These are phyloP conservation scores for Neurospora africana DNA, from an alignment of 495 filamentous ascomycete genomes.

Conservation along the genomic window DNA sequence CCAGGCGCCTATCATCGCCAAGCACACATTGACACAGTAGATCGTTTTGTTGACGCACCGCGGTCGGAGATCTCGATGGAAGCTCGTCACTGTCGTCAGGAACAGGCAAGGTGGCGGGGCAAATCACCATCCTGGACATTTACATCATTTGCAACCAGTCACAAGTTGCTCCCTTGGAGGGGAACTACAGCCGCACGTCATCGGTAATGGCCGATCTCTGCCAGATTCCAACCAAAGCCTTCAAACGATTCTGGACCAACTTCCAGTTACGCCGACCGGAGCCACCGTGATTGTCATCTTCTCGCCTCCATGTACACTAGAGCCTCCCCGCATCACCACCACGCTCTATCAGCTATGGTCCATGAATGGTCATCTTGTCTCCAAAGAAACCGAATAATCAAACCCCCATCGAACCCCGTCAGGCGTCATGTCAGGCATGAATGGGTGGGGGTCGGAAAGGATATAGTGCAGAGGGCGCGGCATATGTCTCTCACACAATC, in stretches of 20 bases:
- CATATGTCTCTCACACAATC: neutral
- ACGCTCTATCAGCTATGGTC: neutral
- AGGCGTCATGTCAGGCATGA: neutral
- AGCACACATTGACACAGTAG: neutral
- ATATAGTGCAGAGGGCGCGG: neutral
- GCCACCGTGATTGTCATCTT: neutral
- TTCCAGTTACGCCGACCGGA: neutral
- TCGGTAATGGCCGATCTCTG: neutral
- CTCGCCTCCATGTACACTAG: neutral
- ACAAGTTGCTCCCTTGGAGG: neutral
- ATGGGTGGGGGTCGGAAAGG: neutral
- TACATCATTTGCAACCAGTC: neutral
- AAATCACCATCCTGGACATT: neutral
- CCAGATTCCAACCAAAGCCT: neutral
- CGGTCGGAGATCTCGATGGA: neutral
- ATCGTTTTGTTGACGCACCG: neutral
- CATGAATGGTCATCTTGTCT: neutral
- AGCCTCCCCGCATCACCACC: neutral
- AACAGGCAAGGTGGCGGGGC: neutral
- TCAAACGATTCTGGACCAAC: neutral
- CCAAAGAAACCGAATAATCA: neutral
- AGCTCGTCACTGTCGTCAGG: neutral
- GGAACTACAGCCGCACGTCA: neutral
- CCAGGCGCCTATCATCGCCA: neutral
- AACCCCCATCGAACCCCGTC: neutral